Base-by-base conservation (phyloP, 768 basidiomycete species). In the Leccinum broughii region DNA sequence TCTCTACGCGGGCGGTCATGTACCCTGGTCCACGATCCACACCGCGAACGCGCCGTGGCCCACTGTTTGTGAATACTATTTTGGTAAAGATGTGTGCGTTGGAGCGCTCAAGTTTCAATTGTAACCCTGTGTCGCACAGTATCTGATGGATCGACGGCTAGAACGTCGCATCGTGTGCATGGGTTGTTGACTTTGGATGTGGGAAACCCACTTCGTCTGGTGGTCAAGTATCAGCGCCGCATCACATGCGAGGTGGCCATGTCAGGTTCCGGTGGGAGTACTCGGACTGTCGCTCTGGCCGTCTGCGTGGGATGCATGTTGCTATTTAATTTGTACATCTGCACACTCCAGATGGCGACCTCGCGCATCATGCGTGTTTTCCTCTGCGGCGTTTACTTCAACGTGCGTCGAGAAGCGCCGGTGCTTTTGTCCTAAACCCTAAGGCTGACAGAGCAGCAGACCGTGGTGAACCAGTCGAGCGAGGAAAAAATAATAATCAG, bases 291-390 rank as follows among this genome's bases (percentile, higher is more conserved):
- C 35, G 35, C 20, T 32, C 44, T 48, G 17, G 13, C 26, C 22
- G 13, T 51, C 48, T 51, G 20, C n/a, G 51, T 59, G 41, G 49
- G 32, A 34, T 46, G 61, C 39, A 51, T 54, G 49, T 51, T 22
- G 34, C 26, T 41, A 46, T 54, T 32, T 39, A 35, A 54, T 28
- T 8, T 51, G 34, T 57, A 20, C 22, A 52, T 50, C 41, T 37
- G 39, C 32, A 44, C 6, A 30, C 48, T 48, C 50, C 22, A 55
- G 66, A 60, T 55, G 48, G 39, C 37, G 51, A 37, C 70, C 71
- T 61, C 62, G 44, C 71, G 28, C 41, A 67, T 66, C 64, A 64
- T 51, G 66, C 71, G 35, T 74, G 71, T 67, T 57, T 37, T 17
- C 58, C 34, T 37, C 58, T 26, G 57, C 54, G 6, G 24, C n/a